Evolutionary conservation across 2,329 filamentous ascomycete genomes (phyloP), one percentile per base, ranked within the genome.

Genomic region (Conoideocrella luteorostrata): DNA sequence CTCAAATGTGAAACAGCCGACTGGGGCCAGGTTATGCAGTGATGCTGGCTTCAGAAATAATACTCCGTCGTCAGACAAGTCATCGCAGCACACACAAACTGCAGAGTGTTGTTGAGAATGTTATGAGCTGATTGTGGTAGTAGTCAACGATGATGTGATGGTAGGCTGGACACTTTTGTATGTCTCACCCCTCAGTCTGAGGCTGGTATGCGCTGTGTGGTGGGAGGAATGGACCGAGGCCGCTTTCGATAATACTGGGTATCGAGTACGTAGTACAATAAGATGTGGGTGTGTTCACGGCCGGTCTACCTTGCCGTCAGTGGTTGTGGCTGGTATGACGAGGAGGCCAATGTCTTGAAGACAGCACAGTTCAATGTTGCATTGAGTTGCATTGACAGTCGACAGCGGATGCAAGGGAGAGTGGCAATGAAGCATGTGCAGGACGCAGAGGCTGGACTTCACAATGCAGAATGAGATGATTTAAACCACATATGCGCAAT

Each of bases 161-260:
- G 32, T 9, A 22, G 21, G n/a, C 15, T 43, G 34, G 39, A 24
- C 23, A 39, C 26, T 15, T 28, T 23, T 24, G 24, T 36, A 20
- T 30, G 39, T 43, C 20, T 40, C 29, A 36, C 23, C 5, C 10
- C n/a, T 29, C 32, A 41, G 45, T 41, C 41, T 21, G 26, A 26
- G 13, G 24, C 41, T 43, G 45, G 45, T 17, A 47, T 44, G 41
- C n/a, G n/a, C 6, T 20, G 30, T 9, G 35, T 32, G 29, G 32
- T 17, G 29, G 23, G 7, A 33, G 36, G 35, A 34, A 42, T 33
- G 28, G 22, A 13, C 32, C 12, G 39, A 7, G 34, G 39, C 20
- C 22, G 12, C 21, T 34, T 34, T 26, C 17, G 22, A 20, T 17
- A 13, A 24, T 15, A 12, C n/a, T 28, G 30, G 12, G 5, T 12